Base-by-base conservation (phyloP, 345 rosid species). In the Streptanthus diversifolius region DNA sequence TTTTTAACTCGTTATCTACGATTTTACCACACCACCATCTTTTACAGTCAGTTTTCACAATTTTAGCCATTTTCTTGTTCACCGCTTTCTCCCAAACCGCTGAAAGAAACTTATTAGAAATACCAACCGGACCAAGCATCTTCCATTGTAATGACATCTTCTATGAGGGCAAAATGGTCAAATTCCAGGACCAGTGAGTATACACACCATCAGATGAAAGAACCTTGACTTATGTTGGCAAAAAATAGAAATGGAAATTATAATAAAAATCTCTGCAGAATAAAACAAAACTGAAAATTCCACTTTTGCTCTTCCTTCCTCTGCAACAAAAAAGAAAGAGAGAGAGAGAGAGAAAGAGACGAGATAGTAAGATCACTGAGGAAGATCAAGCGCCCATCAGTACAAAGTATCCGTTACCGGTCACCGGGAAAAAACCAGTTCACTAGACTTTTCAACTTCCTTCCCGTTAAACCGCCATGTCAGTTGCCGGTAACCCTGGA, bases 381-480 rank as follows among this genome's bases (percentile, higher is more conserved):
- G 62, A 22, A 48, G 27, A 66, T 58, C 57, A 60, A 75, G 1
- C 66, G 62, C 22, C 44, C 67, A 19, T 25, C 72, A 9, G 14
- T 54, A 39, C 40, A 10, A 29, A 24, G 1, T 14, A 21, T 5
- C 10, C 65, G 8, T 54, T 59, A 40, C 70, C 64, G 47, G 19
- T 53, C 55, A 75, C 48, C 79, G 64, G 73, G 33, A 8, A 2
- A 67, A 49, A 39, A 36, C 17, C 54, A 27, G 5, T 30, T 18
- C 22, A 10, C 14, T 0, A 24, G 37, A 56, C 57, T 21, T 47
- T 21, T n/a, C 25, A 14, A 33, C 13, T 19, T 8, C 36, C 49
- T 19, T 5, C 40, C 35, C 35, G 9, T 8, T 21, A 48, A 53
- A 47, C 68, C 55, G 71, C 69, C 36, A 75, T 75, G 79, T 75